Evolutionary conservation across 1,284 basidiomycete genomes (phyloP).

Genomic region (Tilletiopsis washingtonensis): DNA sequence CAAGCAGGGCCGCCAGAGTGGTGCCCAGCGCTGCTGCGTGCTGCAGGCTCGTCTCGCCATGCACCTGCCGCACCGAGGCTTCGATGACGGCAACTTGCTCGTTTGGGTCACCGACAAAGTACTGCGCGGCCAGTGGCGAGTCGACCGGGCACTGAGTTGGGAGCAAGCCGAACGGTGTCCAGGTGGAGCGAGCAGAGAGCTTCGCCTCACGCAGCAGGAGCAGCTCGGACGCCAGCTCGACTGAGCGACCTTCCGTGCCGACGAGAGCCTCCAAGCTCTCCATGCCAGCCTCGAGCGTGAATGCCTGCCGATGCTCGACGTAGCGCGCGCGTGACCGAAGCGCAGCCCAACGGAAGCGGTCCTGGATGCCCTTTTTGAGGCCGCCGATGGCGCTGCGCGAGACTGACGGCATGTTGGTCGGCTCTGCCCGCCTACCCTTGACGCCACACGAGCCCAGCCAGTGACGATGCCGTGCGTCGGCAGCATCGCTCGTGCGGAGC

Average conservation of each 20-base stretch:
- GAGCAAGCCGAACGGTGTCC: slow-evolving; percentile 42
- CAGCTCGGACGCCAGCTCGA: slow-evolving; percentile 12
- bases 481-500: slow-evolving; percentile 23
- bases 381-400: neutral
- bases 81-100: slow-evolving; percentile 28
- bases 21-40: slow-evolving; percentile 14
- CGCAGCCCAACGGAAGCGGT: neutral
- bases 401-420: neutral
- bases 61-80: slow-evolving; percentile 18
- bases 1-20: neutral
- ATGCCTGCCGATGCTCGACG: slow-evolving; percentile 34
- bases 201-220: slow-evolving; percentile 17
- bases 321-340: neutral
- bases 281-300: slow-evolving; percentile 16
- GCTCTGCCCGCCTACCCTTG: slow-evolving; percentile 1
- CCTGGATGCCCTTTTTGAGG: neutral
- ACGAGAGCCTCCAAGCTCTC: slow-evolving; percentile 18
- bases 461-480: slow-evolving; percentile 28
- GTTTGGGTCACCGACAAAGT: slow-evolving; percentile 34
- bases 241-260: slow-evolving; percentile 3
- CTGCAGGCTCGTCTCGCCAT: slow-evolving; percentile 12
- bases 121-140: neutral
- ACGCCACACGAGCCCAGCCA: slow-evolving; percentile 43
- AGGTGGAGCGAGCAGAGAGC: slow-evolving; percentile 17
- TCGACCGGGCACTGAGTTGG: slow-evolving; percentile 14